Conservation (phyloP, 768 basidiomycete species). For the Leccinellum rugosiceps region DNA sequence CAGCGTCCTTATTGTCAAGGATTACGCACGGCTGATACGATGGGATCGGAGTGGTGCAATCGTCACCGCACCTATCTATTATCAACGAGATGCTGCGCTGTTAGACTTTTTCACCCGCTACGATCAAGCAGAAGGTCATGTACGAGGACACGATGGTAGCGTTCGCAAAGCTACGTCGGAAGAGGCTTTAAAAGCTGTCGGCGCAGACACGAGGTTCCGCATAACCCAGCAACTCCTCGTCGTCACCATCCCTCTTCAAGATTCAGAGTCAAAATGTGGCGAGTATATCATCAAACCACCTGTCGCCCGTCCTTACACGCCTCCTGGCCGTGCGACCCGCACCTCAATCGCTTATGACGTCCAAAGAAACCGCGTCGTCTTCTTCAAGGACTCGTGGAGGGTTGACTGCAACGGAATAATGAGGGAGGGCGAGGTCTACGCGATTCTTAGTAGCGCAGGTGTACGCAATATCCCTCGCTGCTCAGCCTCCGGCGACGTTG, state of each 20-base stretch:
- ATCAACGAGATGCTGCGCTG: not conserved
- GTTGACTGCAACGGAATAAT: not conserved
- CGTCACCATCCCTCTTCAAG: not conserved
- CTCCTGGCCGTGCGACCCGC: not conserved
- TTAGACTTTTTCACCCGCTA: not conserved
- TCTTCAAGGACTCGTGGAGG: not conserved
- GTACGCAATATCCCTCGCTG: not conserved
- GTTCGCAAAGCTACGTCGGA: not conserved
- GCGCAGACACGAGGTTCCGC: not conserved
- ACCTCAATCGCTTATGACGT: not conserved
- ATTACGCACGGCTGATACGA: conserved; percentile 6
- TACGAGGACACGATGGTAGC: not conserved
- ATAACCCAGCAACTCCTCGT: not conserved
- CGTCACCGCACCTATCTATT: conserved; percentile 3
- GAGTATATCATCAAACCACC: not conserved
- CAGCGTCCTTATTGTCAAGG: conserved; percentile 8
- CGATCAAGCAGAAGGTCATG: not conserved
- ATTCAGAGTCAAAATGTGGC: not conserved
- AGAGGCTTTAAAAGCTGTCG: not conserved
- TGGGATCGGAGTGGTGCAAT: conserved; percentile 16
- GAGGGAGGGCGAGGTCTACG: not conserved
- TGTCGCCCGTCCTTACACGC: not conserved
- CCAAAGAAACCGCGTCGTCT: not conserved
- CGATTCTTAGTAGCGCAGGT: not conserved
- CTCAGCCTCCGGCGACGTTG: not conserved